These are phyloP conservation scores for Aethionema arabicum DNA, from an alignment of 345 rosid genomes.

Conservation along the genomic window DNA sequence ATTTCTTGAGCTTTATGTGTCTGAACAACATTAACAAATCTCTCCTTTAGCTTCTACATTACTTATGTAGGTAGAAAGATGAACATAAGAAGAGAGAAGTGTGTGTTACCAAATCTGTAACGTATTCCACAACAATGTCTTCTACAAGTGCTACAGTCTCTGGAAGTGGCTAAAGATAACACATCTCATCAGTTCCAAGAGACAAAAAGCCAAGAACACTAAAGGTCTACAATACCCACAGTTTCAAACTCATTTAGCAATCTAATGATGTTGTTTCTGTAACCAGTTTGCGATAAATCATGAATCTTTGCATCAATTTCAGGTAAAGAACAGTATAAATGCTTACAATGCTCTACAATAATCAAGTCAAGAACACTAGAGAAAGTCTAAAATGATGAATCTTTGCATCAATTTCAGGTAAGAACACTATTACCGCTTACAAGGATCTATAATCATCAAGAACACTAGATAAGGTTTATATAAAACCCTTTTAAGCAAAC, in stretches of 20 bases:
- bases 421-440: too few species aligned
- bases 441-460: too few species aligned
- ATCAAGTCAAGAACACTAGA: too few species aligned
- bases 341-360: too few species aligned
- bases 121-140: constrained; percentile 90
- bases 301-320: too few species aligned
- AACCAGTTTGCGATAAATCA: too few species aligned
- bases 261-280: too few species aligned
- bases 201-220: not conserved
- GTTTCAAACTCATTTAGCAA: not conserved
- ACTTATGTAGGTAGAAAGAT: constrained; percentile 6
- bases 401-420: too few species aligned
- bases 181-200: not conserved
- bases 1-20: constrained; percentile 88
- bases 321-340: too few species aligned
- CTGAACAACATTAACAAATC: constrained; percentile 34
- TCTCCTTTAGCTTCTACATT: not conserved
- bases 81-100: constrained; percentile 5
- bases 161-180: constrained; percentile 72
- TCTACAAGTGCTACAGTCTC: constrained; percentile 91
- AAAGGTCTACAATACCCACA: not conserved
- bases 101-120: constrained; percentile 72
- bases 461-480: too few species aligned
- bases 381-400: too few species aligned
- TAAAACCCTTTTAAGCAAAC: too few species aligned